Evolutionary conservation across 106 monocot genomes (phyloP), one percentile per base, ranked within the genome.

Genomic region (Gastrodia elata): DNA sequence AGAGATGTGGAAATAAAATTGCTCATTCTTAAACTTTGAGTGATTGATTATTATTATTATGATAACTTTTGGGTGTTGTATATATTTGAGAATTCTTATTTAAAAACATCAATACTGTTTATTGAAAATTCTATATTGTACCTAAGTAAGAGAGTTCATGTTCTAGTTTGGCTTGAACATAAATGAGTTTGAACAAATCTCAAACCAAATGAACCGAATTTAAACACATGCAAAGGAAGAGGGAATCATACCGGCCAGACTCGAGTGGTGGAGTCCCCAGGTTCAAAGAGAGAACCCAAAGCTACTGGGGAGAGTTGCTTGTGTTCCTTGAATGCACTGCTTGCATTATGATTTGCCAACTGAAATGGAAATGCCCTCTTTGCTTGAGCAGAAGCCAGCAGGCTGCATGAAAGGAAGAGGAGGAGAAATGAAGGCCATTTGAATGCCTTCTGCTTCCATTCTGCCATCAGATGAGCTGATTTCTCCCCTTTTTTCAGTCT

Each of bases 231-330:
- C 42, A 35, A 26, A 32, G 44, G 38, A 39, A 11, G 22, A 39
- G 28, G 38, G 26, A 35, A 36, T 41, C 83, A 56, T 75, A 83
- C 83, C n/a, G 83, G 83, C 83, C 83, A 83, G 68, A 79, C 78
- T 65, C 65, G 78, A 35, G 74, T 67, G 43, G 65, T 52, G 5
- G 74, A 65, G 5, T 82, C 82, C 1, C 82, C 78, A 8, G 75
- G 32, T 2, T 78, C 79, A 35, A 75, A 78, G 4, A 83, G 71
- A 46, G 72, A 37, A 36, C 34, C 64, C 15, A 83, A 64, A 42
- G 64, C 28, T 40, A 32, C 28, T 18, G 71, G 35, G 15, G 76
- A 10, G 42, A 58, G 46, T 32, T 74, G 69, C 15, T 39, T 64
- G 11, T 69, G 59, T 59, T 18, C 10, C 68, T 70, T 38, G 2